Evolutionary conservation across 768 basidiomycete genomes (phyloP), one percentile per base, ranked within the genome.

Genomic region (Mycena filopes): DNA sequence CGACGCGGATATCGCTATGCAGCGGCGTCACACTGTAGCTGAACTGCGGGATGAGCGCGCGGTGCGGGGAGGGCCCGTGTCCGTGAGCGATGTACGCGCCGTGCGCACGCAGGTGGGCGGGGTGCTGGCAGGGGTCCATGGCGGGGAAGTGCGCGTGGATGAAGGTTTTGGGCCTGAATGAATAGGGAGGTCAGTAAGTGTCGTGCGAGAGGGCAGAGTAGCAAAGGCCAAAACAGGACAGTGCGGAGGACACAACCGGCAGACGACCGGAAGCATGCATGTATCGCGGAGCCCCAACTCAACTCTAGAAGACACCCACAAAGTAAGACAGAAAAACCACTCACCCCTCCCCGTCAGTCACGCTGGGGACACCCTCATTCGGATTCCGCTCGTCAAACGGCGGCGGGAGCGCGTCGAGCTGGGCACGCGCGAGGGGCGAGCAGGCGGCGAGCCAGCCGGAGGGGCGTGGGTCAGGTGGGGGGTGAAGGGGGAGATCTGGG

Each of bases 41-140:
- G 71, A 89, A 89, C 18, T 83, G 81, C 0, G 87, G 88, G 7
- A 85, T 68, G 49, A 87, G 73, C 2, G 68, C 72, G 7, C 63
- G 74, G 42, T 80, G 76, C 1, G 86, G 81, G 2, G 71, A 58
- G 1, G 87, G 87, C 0, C 87, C 87, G 1, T 42, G 60, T 8
- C 75, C 71, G 60, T 86, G 81, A 0, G 86, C 79, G 60, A 88
- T 79, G 73, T 85, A 87, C 55, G 85, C 82, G 0, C 85, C 87
- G 60, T 87, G 85, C 0, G 76, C 66, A 36, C 79, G 74, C 15
- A 82, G 67, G 71, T 78, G 72, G 11, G 72, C 65, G 18, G 82
- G 80, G 65, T 85, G 80, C 2, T 69, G 66, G 71, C 85, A 87
- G 9, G 84, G 82, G 67, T 84, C 79, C 83, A 84, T 86, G 16